Base-by-base conservation (phyloP, 148 eudicot genomes). In the Pharnaceum exiguum region DNA sequence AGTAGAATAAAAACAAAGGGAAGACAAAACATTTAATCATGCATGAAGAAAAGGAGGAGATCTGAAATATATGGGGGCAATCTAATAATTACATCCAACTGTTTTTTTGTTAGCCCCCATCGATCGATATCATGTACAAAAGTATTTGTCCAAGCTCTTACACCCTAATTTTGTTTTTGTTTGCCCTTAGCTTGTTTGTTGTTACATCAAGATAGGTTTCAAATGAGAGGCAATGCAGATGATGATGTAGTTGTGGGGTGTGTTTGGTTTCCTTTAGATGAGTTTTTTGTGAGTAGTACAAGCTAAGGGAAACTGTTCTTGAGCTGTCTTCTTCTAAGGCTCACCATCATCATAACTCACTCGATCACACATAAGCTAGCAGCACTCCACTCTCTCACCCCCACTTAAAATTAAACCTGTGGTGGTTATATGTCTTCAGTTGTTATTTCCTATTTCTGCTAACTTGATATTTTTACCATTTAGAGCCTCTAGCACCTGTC, bases 371-470 rank as follows among this genome's bases (percentile, higher is more conserved):
- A n/a, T n/a, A n/a, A n/a, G n/a, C n/a, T 40, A 22, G 25, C 31
- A 36, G 23, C n/a, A 19, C 27, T 31, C 31, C 25, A 25, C 48
- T 50, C 66, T 51, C 51, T 42, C 51, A 22, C 38, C 29, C 44
- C 17, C 32, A 33, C n/a, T n/a, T n/a, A n/a, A n/a, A n/a, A n/a
- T n/a, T n/a, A 15, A 2, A 29, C 5, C 44, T 56, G 27, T 55
- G 36, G 47, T 65, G 55, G 55, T 55, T 65, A 58, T 35, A 48
- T 51, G 29, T 44, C 59, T 28, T 21, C n/a, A 28, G 15, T 55
- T 48, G 27, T 2, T 54, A 17, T 58, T 68, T 55, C 66, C 42
- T 9, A 10, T 44, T 57, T 63, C n/a, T 68, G 31, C 44, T 50
- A 23, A 54, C 57, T 51, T 33, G 32, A n/a, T 49, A 25, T 30